These are phyloP conservation scores for Gracilaria caudata DNA, from an alignment of 23 red algal species.

Conservation along the genomic window DNA sequence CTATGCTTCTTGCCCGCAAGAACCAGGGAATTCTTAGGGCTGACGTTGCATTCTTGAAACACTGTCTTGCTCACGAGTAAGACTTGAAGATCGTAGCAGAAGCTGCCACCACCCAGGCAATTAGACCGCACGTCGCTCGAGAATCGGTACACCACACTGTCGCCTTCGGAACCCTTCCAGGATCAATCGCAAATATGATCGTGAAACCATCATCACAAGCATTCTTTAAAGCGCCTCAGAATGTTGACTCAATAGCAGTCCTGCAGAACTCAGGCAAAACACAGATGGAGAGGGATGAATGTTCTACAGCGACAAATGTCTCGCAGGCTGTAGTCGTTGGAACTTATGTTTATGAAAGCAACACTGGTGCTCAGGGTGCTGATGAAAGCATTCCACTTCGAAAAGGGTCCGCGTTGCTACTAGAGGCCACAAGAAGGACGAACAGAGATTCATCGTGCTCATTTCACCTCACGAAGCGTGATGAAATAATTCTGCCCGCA, in stretches of 20 bases:
- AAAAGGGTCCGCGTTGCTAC: neutral
- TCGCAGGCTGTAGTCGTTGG: conserved; percentile 28
- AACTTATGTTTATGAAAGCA: conserved; percentile 23
- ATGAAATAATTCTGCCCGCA: conserved; percentile 6
- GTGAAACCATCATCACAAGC: neutral
- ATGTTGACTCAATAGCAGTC: conserved; percentile 48
- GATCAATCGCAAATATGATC: neutral
- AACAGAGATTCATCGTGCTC: neutral
- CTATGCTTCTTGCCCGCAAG: too few species aligned
- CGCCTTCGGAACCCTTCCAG: neutral
- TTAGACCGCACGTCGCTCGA: neutral
- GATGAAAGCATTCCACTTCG: neutral
- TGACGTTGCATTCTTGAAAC: too few species aligned
- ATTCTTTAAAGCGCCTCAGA: neutral
- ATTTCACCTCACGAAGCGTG: neutral
- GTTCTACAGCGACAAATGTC: neutral
- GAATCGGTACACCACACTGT: neutral
- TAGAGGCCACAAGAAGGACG: neutral
- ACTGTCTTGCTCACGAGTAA: too few species aligned
- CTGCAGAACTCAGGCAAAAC: neutral
- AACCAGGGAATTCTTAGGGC: too few species aligned
- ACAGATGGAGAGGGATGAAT: neutral
- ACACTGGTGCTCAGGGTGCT: neutral
- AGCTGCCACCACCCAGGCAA: too few species aligned
- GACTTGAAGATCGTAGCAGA: too few species aligned